Percentiles rank a stretch among this genome's conserved stretches.
phyloP scores from a whole-genome alignment of 768 basidiomycete species.

The Boletus sp. region DNA sequence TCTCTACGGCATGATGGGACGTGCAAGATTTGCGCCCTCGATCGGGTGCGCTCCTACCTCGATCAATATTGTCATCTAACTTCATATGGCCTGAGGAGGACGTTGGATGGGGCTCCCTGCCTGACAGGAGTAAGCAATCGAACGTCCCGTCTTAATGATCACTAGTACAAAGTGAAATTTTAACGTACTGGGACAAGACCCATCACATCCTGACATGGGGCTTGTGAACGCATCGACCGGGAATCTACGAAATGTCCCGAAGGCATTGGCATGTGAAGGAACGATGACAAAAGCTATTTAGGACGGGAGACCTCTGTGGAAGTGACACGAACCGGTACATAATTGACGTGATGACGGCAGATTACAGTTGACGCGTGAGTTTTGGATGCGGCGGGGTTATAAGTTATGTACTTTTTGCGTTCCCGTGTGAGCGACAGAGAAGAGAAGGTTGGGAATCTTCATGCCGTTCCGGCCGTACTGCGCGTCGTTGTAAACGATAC shows the following conservation, averaged over 20 bases:
- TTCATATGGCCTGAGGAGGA: slow-evolving; percentile 7
- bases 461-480: slow-evolving; percentile 4
- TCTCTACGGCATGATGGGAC: background rate
- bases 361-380: slow-evolving; percentile 1
- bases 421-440: slow-evolving; percentile 14
- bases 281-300: slow-evolving; percentile 46
- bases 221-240: slow-evolving; percentile 9
- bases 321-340: slow-evolving; percentile 40
- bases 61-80: slow-evolving; percentile 12
- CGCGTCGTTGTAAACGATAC: background rate
- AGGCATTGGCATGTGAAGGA: slow-evolving; percentile 42
- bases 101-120: slow-evolving; percentile 9
- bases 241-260: slow-evolving; percentile 26
- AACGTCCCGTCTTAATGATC: background rate
- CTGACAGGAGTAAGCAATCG: background rate
- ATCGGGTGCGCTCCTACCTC: background rate
- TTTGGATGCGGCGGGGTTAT: background rate
- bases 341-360: slow-evolving; percentile 23
- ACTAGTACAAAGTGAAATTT: background rate
- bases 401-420: background rate
- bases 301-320: slow-evolving; percentile 38
- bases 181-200: slow-evolving; percentile 43
- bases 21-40: slow-evolving; percentile 11
- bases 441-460: background rate
- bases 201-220: slow-evolving; percentile 36